Conservation (phyloP, 106 monocot species). For the Posidonia australis region DNA sequence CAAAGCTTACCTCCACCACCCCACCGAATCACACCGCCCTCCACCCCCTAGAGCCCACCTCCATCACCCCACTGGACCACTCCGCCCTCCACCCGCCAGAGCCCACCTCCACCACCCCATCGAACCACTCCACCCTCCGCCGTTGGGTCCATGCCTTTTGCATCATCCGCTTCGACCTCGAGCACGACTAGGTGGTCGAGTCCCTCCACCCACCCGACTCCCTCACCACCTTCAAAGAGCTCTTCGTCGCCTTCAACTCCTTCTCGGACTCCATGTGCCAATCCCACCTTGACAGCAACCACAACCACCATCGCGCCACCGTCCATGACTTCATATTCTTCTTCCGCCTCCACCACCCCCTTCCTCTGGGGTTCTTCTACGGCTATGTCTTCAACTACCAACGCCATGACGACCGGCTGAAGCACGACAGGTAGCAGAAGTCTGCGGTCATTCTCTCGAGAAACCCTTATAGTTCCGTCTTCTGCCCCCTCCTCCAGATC, state of each 20-base stretch:
- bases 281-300: conserved; percentile 26
- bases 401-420: too few relatives aligned
- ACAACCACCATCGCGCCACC: conserved; percentile 43
- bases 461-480: conserved; percentile 74
- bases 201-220: too few relatives aligned
- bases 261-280: conserved; percentile 92
- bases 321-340: conserved; percentile 91
- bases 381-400: too few relatives aligned
- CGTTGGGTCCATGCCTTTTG: conserved; percentile 73
- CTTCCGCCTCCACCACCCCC: too few relatives aligned
- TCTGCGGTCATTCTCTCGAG: conserved; percentile 90
- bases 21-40: too few relatives aligned
- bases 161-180: conserved; percentile 91
- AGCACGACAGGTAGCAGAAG: conserved; percentile 93
- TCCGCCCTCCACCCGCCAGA: too few relatives aligned
- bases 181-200: conserved; percentile 75
- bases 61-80: too few relatives aligned
- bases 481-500: conserved; percentile 75
- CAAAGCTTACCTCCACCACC: too few relatives aligned
- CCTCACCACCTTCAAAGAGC: conserved; percentile 39
- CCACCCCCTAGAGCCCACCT: neutral
- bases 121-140: conserved; percentile 28
- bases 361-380: conserved; percentile 35
- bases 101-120: too few relatives aligned
- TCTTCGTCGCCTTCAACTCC: too few relatives aligned